Base-by-base conservation (phyloP, 257 asterid species). In the Mitragyna speciosa region DNA sequence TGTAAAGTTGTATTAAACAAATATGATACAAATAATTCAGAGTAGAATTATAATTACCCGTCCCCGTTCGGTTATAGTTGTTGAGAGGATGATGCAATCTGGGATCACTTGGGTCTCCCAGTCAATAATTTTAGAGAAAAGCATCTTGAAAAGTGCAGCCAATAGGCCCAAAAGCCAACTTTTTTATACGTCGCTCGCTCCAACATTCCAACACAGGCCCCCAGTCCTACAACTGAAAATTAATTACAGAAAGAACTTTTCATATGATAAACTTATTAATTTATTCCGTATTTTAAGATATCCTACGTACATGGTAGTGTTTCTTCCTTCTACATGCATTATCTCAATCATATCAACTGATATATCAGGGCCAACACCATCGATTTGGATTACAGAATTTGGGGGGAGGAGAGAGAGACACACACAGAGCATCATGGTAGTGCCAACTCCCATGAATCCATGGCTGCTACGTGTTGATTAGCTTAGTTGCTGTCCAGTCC, bases 91-190 rank as follows among this genome's bases (percentile, higher is more conserved):
- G 74, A 77, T 66, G 58, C 49, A 66, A 30, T 26, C 28, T 58
- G 22, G 3, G 31, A n/a, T 3, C 66, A 24, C 17, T 28, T 48
- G 66, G 72, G 48, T 64, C 54, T 9, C 48, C 36, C 17, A 4
- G 64, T 41, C 80, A 48, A 65, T 77, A 65, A 76, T 64, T 73
- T 14, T n/a, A 3, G 65, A 49, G 41, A 22, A 73, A 73, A 73
- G 45, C 66, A 48, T 4, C 49, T 70, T 9, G 15, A 72, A 79
- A 79, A 72, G 78, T 49, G 63, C 54, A 48, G 31, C 30, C 1
- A 47, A 67, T 31, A 72, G 82, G 82, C 39, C 82, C 41, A 11
- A 19, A 43, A 20, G 51, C 72, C 16, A 49, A 7, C 56, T 12
- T 64, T 78, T 70, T 52, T 26, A 41, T 24, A 19, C 36, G 31